phyloP scores from a whole-genome alignment of 306 rosid species.

The Corylus avellana region DNA sequence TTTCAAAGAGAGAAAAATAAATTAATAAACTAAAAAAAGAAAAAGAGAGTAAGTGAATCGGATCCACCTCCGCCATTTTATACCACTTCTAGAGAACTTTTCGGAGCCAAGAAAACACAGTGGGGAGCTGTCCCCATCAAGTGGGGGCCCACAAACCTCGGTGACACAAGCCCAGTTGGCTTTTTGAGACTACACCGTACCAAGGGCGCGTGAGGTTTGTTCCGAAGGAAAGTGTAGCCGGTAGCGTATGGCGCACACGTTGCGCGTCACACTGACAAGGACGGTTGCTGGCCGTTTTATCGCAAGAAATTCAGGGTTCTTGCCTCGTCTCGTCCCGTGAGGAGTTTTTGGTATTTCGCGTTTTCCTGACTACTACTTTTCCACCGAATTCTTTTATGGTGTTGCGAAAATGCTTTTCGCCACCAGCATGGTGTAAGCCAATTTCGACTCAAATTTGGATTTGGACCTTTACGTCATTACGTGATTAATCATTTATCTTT shows the following conservation, averaged over 20 bases:
- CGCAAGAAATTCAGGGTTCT: neutral
- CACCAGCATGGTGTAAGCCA: too few species aligned
- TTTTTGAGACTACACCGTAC: neutral
- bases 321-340: neutral
- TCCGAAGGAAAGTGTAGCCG: neutral
- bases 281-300: neutral
- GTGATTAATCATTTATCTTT: too few species aligned
- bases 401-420: too few species aligned
- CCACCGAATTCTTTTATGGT: constrained; percentile 11
- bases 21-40: neutral
- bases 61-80: neutral
- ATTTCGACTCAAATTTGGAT: neutral
- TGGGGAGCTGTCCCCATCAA: neutral
- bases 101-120: neutral
- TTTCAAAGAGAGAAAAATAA: neutral
- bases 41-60: neutral
- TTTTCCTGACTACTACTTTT: neutral
- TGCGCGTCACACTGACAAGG: constrained; percentile 14
- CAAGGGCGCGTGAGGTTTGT: neutral
- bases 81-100: neutral
- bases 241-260: constrained; percentile 27
- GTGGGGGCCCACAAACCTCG: neutral
- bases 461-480: too few species aligned
- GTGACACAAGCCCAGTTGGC: neutral
- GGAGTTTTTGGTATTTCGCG: neutral